Evolutionary conservation across 176 grass and related monocot species (phyloP), one percentile per base, ranked within the genome.

Genomic region (Miscanthus lutarioriparius): DNA sequence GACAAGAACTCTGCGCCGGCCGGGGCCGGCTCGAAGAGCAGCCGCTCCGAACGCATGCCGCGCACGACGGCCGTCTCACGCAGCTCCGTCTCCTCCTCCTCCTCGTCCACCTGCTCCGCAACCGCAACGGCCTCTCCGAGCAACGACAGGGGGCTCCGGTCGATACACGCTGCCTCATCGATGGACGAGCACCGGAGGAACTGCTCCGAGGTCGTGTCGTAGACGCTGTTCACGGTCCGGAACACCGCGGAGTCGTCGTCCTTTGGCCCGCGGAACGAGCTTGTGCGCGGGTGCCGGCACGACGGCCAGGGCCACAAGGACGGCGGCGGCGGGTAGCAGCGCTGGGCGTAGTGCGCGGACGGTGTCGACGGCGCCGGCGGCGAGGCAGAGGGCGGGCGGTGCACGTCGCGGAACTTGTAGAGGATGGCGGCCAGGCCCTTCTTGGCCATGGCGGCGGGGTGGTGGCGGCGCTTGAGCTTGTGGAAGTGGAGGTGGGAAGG

Each of bases 291-390:
- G 84, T 91, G 83, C 64, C 86, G 83, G 88, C 94, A 96, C 83
- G 91, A 93, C 65, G 94, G 94, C 94, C 94, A 96, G 10, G 94
- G 89, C 91, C 94, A 96, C 36, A 86, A 6, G 17, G 86, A 88
- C 39, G 86, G 87, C 20, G 78, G 44, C 71, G 91, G 80, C 30
- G 67, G 84, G 81, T 91, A 91, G 80, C 91, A 93, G 59, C 87
- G 84, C 58, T 59, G 58, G 20, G 67, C 58, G 64, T 84, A 62
- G 58, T 75, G 70, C 22, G 68, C 61, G 16, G 75, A 70, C 11
- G 79, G 38, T 0, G 82, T 64, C 10, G 67, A 80, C 22, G 15
- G 15, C 10, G 76, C 44, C 26, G 48, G 61, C 7, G 70, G 20
- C 4, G 66, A 11, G 11, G 73, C 65, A 5, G 75, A 54, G 11